Conservation (phyloP, 2,329 filamentous ascomycete species). For the Chaetomiaceae sp. region DNA sequence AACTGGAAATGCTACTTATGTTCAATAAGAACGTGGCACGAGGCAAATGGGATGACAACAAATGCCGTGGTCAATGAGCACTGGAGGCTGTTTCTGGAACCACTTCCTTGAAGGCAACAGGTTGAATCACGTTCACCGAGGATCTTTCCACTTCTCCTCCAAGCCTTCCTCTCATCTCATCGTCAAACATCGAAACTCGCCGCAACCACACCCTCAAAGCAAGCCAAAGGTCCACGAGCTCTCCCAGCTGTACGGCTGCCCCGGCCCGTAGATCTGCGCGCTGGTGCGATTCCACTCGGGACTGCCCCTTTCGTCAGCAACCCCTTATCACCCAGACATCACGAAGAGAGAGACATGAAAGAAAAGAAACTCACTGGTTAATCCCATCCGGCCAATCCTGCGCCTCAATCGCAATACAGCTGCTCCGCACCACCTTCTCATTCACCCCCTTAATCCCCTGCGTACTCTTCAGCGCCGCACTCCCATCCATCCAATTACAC, state of each 20-base stretch:
- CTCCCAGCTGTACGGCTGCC: slow-evolving; percentile 40
- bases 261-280: slow-evolving; percentile 39
- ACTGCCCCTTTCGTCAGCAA: slow-evolving; percentile 27
- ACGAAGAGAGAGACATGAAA: background rate
- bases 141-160: no score
- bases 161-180: no score
- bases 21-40: no score
- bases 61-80: no score
- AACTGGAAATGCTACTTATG: no score
- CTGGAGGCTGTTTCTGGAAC: no score
- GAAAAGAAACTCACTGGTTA: slow-evolving; percentile 51
- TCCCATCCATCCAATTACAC: slow-evolving; percentile 54
- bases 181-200: no score
- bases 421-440: slow-evolving; percentile 53
- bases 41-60: no score
- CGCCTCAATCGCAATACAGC: slow-evolving; percentile 71
- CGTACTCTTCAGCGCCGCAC: slow-evolving; percentile 52
- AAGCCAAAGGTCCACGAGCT: slow-evolving; percentile 43
- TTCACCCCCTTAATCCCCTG: slow-evolving; percentile 46
- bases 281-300: slow-evolving; percentile 42
- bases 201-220: slow-evolving; percentile 9
- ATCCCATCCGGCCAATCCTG: slow-evolving; percentile 76
- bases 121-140: no score
- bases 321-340: background rate
- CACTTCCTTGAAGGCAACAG: no score